Evolutionary conservation across 257 asterid genomes (phyloP), one percentile per base, ranked within the genome.

Genomic region (Knoxia roxburghii): DNA sequence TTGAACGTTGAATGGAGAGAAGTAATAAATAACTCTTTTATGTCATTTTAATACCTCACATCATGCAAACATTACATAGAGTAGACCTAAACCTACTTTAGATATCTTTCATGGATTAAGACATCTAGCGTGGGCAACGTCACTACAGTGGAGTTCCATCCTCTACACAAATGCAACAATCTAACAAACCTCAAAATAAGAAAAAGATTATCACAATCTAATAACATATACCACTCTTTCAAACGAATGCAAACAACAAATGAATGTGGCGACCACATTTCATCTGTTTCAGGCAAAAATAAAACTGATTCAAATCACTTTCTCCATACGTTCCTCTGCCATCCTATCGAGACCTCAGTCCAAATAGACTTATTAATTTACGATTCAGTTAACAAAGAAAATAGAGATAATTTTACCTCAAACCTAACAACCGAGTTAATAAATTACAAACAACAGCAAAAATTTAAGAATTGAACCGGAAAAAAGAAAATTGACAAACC

Each of bases 401-500:
- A 26, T 37, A n/a, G 5, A 35, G 11, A 15, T 33, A 12, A 46
- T 13, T 15, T 46, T 46, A 46, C 54, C 61, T 13, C 12, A 29
- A 51, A 65, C 49, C 21, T 8, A 50, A 11, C 50, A 45, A 5
- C 6, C 13, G 1, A 43, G 17, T 43, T 1, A 43, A 43, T 43
- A 48, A 48, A 20, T 48, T 45, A 12, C 5, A 11, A 33, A 26
- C n/a, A 59, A 50, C 62, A 52, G 52, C 43, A 72, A 50, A 53
- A 12, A 75, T 65, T 41, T 15, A 60, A 57, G 15, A 4, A 55
- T 33, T 50, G 18, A 51, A 3, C 66, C 1, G 48, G 21, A 40
- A 56, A 18, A 12, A 14, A 60, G n/a, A 13, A 17, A 10, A 33
- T 13, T 24, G 6, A 57, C 45, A n/a, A 37, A 89, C 96, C 95